Evolutionary conservation across 2,329 filamentous ascomycete genomes (phyloP).

Genomic region (Magnaporthiopsis rhizophila): DNA sequence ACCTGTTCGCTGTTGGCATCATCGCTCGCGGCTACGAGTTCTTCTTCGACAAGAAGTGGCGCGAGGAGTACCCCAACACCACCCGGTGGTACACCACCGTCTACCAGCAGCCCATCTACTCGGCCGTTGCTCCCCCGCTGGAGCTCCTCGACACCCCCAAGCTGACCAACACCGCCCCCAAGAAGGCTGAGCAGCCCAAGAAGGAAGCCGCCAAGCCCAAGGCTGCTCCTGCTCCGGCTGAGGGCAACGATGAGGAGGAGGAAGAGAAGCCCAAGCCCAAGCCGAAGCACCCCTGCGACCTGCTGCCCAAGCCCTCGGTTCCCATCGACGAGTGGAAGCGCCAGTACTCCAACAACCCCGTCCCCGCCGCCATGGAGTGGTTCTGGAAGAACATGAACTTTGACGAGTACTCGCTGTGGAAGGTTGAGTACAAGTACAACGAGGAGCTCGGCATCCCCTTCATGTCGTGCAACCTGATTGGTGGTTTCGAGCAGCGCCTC

Average conservation of each 20-base stretch:
- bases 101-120: conserved; percentile 86
- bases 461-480: conserved; percentile 99
- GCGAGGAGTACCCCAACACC: conserved; percentile 72
- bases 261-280: conserved; percentile 56
- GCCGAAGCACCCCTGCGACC: conserved; percentile 92
- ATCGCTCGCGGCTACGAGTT: conserved; percentile 83
- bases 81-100: conserved; percentile 94
- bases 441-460: conserved; percentile 94
- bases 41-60: conserved; percentile 90
- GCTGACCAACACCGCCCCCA: conserved; percentile 59
- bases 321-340: conserved; percentile 97
- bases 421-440: conserved; percentile 97
- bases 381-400: conserved; percentile 97
- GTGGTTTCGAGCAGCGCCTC: conserved; percentile 94
- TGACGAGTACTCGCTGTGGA: conserved; percentile 94
- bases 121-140: conserved; percentile 66
- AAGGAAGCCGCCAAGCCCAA: conserved; percentile 30
- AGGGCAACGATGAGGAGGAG: conserved; percentile 34
- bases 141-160: conserved; percentile 77
- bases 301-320: conserved; percentile 70
- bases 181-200: conserved; percentile 71
- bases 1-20: conserved; percentile 75
- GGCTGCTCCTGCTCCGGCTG: conserved; percentile 30
- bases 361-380: conserved; percentile 79
- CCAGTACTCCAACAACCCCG: conserved; percentile 95